Percentiles rank a stretch among this genome's conserved stretches.
Conservation (phyloP, 2,329 filamentous ascomycete genomes). For the Claviceps sp. region DNA sequence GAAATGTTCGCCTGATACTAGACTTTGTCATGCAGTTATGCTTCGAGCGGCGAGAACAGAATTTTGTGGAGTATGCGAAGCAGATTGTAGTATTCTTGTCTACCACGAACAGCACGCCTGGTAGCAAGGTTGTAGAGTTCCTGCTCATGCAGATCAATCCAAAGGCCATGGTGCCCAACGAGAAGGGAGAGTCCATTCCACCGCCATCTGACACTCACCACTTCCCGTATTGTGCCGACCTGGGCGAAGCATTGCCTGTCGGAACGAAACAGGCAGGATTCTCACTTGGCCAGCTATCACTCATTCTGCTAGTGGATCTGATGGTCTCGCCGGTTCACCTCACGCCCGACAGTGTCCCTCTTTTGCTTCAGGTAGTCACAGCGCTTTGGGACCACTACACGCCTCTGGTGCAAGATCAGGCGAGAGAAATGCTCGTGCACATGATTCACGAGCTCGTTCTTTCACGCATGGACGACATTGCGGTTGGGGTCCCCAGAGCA, state of each 20-base stretch:
- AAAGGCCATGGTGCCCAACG: constrained; percentile 90
- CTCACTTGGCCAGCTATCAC: constrained; percentile 80
- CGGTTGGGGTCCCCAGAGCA: constrained; percentile 47
- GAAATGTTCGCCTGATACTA: constrained; percentile 86
- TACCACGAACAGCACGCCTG: constrained; percentile 58
- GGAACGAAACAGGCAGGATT: constrained; percentile 88
- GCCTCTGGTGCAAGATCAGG: constrained; percentile 86
- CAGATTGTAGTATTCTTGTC: constrained; percentile 96
- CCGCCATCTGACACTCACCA: constrained; percentile 59
- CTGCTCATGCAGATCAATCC: constrained; percentile 81
- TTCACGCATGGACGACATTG: constrained; percentile 57
- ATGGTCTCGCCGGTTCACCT: constrained; percentile 88
- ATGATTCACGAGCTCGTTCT: constrained; percentile 93
- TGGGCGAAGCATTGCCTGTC: constrained; percentile 64
- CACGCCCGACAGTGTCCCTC: constrained; percentile 63
- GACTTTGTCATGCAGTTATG: constrained; percentile 95
- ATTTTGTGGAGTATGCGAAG: constrained; percentile 95
- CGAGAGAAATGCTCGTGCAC: constrained; percentile 94
- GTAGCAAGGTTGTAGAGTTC: constrained; percentile 88
- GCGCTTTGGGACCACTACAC: constrained; percentile 98
- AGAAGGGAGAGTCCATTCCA: constrained; percentile 57
- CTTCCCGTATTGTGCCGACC: constrained; percentile 81
- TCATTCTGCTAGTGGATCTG: constrained; percentile 88
- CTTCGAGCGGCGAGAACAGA: constrained; percentile 86
- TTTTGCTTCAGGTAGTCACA: constrained; percentile 79